Base-by-base conservation (phyloP, 2,329 filamentous ascomycete species). In the Fusarium pilosicola region DNA sequence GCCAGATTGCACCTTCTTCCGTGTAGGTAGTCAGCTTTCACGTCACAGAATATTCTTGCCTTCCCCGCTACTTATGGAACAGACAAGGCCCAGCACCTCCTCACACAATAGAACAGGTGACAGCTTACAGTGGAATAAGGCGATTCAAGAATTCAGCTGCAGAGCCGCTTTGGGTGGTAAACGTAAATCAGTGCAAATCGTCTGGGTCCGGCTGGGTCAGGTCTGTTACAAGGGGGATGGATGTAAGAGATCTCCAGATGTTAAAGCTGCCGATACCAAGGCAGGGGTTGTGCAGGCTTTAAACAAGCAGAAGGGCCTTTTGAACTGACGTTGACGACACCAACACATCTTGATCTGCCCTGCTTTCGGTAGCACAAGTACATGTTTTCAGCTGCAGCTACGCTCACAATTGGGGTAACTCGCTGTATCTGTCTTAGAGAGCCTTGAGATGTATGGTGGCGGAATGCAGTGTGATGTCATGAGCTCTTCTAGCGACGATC, bases 401-500 rank as follows among this genome's bases (percentile, higher is more conserved):
- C 62, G 71, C 71, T 68, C 67, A 44, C 45, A 60, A 54, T 67
- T 73, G 55, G 41, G 54, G 56, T 68, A 73, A 58, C 57, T n/a
- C 63, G 45, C 36, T 67, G 67, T 52, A 59, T 65, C 41, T 51
- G 49, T 44, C 48, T 62, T 49, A 55, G 65, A 44, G 61, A 51
- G 55, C 55, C 60, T 41, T 51, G 24, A 36, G 39, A n/a, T 64
- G 62, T 59, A 67, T 54, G 74, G 73, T 74, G 74, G 76, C 68
- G 79, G 77, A 76, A 79, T 79, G 79, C 74, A 73, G 64, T 65
- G 79, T 83, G 81, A 83, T 82, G 81, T 82, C 81, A 82, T 81
- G 32, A 54, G 46, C 62, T 48, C 57, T 41, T 30, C 32, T 57
- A 52, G 59, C 58, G 41, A 60, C 46, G 71, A 74, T 74, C 67